Evolutionary conservation across 176 grass and related monocot species (phyloP), one percentile per base, ranked within the genome.

Genomic region (Eragrostis curvula): DNA sequence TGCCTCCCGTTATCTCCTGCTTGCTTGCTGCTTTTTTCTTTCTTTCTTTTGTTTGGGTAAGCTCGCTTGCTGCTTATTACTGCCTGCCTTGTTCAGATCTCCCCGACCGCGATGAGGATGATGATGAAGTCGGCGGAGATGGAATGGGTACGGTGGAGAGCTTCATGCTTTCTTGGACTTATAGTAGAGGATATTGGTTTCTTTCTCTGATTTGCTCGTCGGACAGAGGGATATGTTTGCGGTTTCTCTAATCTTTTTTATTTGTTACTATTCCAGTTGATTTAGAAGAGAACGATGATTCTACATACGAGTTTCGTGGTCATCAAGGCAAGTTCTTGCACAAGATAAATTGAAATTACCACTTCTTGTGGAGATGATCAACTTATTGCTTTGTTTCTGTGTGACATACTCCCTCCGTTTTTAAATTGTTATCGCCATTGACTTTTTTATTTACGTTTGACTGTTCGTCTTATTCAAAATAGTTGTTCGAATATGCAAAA

Each of bases 281-380:
- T 67, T 25, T 60, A 60, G 80, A 81, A 55, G 80, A 81, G 51
- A 29, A 66, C 14, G 71, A 88, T 53, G 68, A 85, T 71, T 86
- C 92, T 29, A 44, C 56, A 62, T 86, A 91, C 49, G 44, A 53
- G 63, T 94, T 94, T 51, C 30, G 56, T 57, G 82, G 86, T 30
- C 92, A 94, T 86, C 75, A 75, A 83, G 88, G 92, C 61, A 88
- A 76, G 62, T 42, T 74, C 12, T 64, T 40, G 8, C 20, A 20
- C 9, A 55, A 27, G 66, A 14, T 32, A 13, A 50, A 74, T 74
- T 53, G 12, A 36, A 46, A 14, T 50, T 65, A 11, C 1, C 3
- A 79, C 5, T 36, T 51, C 23, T 73, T 58, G 21, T 73, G 41
- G 17, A 15, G 10, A 48, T 76, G 36, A 69, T 25, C 51, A 78